phyloP scores from a whole-genome alignment of 176 grass and related monocot species.

The Saccharum spontaneum region DNA sequence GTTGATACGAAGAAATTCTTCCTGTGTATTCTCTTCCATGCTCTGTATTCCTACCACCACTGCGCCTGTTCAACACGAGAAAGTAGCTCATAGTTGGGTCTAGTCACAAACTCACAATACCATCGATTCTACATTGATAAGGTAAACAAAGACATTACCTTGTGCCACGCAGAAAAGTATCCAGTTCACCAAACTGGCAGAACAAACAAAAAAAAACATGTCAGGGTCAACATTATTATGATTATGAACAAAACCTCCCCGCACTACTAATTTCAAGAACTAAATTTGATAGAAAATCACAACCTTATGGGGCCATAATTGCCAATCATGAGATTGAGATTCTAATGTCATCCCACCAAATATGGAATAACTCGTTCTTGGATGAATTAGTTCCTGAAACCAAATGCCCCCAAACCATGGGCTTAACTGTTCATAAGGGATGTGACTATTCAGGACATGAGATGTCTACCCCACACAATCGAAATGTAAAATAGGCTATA shows the following conservation, averaged over 20 bases:
- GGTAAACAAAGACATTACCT: conserved; percentile 46
- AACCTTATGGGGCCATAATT: background rate
- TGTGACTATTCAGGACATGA: background rate
- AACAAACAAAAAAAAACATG: background rate
- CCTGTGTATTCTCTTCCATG: conserved; percentile 76
- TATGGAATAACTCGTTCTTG: background rate
- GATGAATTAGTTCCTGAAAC: background rate
- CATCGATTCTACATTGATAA: background rate
- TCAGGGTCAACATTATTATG: background rate
- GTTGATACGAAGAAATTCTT: conserved; percentile 71
- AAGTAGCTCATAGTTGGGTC: conserved; percentile 7
- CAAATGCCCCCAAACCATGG: background rate
- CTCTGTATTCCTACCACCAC: conserved; percentile 44
- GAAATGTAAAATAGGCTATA: background rate
- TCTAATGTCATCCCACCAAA: background rate
- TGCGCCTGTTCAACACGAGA: conserved; percentile 47
- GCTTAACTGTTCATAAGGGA: background rate
- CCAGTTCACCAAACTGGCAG: conserved; percentile 63
- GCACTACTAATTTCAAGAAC: background rate
- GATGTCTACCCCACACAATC: background rate
- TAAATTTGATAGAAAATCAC: background rate
- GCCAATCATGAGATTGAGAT: background rate
- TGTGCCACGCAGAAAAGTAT: conserved; percentile 59
- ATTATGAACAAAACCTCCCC: background rate
- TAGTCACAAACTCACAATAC: background rate